These are phyloP conservation scores for Candida tammaniensis DNA, from an alignment of 805 yeast species.

Conservation along the genomic window DNA sequence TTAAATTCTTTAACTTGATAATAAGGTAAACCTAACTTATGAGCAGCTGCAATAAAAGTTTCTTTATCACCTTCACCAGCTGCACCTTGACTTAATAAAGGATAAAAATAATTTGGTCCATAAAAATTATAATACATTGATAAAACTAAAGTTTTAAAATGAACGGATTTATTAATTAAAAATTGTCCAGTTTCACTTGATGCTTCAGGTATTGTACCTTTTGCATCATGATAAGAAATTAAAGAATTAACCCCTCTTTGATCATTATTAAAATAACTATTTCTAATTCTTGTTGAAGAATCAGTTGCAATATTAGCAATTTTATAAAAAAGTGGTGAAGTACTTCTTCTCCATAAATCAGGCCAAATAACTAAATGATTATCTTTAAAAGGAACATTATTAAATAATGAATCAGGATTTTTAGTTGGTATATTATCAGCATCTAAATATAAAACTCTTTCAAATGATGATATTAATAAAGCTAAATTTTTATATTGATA, in stretches of 20 bases:
- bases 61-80: constrained; percentile 45
- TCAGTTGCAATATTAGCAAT: constrained; percentile 28
- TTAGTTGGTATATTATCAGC: constrained; percentile 37
- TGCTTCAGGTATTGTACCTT: constrained; percentile 50
- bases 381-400: constrained; percentile 29
- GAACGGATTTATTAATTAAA: constrained; percentile 31
- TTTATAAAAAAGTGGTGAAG: constrained; percentile 35
- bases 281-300: constrained; percentile 18
- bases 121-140: constrained; percentile 37
- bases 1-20: constrained; percentile 36
- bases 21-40: constrained; percentile 32
- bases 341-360: constrained; percentile 40
- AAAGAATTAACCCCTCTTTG: constrained; percentile 21
- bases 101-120: constrained; percentile 37
- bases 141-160: constrained; percentile 28
- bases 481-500: constrained; percentile 38
- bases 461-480: constrained; percentile 34
- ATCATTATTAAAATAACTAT: constrained; percentile 27
- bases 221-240: constrained; percentile 50
- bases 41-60: constrained; percentile 42
- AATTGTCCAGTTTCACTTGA: constrained; percentile 40
- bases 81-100: constrained; percentile 39
- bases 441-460: constrained; percentile 34
- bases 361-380: constrained; percentile 37
- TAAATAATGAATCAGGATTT: constrained; percentile 35